These are phyloP conservation scores for Exophiala spinifera DNA, from an alignment of 2,329 filamentous ascomycete genomes.

Conservation along the genomic window DNA sequence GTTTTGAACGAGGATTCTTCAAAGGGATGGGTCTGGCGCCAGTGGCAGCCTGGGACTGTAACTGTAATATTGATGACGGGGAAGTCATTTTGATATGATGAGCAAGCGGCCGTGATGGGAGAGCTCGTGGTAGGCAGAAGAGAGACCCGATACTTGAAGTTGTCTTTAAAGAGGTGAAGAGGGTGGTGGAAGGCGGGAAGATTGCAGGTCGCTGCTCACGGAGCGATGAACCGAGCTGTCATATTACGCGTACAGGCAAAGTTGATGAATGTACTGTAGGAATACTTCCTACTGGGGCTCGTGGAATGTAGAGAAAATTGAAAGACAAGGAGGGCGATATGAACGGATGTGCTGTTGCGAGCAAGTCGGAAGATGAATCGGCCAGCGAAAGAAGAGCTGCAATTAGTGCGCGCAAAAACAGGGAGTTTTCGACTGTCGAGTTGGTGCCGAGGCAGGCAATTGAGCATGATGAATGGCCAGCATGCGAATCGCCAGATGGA, in stretches of 20 bases:
- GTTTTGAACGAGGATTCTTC: conserved; percentile 2
- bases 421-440: too few species aligned
- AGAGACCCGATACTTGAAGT: too few species aligned
- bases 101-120: background rate
- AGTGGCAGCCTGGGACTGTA: conserved; percentile 23
- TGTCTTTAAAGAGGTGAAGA: background rate
- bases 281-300: too few species aligned
- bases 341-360: too few species aligned
- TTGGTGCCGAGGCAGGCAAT: too few species aligned
- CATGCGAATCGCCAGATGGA: background rate
- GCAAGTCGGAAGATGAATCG: too few species aligned
- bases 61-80: conserved; percentile 24
- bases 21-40: conserved; percentile 10
- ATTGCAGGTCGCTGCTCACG: background rate
- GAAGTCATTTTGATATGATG: conserved; percentile 15
- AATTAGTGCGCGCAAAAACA: background rate
- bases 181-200: background rate
- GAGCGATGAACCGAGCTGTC: background rate
- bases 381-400: background rate
- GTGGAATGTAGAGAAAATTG: too few species aligned
- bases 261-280: background rate
- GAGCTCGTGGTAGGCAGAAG: conserved; percentile 1
- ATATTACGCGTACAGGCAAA: background rate
- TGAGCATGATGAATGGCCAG: background rate
- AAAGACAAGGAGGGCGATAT: too few species aligned